Percentiles rank a stretch among this genome's conserved stretches.
Conservation (phyloP, 352 stramenopile genomes). For the Phytophthora tubulina region DNA sequence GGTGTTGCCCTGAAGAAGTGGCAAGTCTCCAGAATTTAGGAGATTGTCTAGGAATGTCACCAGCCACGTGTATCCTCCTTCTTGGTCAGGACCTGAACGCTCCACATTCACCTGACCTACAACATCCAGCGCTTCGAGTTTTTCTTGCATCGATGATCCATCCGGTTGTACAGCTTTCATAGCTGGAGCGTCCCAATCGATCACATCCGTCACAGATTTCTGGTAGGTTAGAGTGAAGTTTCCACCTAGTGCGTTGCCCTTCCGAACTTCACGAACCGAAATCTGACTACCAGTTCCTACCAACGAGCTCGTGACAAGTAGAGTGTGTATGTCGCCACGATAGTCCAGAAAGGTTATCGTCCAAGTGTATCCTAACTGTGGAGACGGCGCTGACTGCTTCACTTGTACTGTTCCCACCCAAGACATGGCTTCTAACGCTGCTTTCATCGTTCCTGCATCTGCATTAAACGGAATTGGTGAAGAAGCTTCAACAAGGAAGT, state of each 20-base stretch:
- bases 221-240: slow-evolving; percentile 67
- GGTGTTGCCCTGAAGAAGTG: slow-evolving; percentile 50
- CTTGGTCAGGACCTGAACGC: slow-evolving; percentile 62
- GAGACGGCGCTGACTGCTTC: slow-evolving; percentile 48
- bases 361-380: slow-evolving; percentile 79
- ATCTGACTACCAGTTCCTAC: slow-evolving; percentile 70
- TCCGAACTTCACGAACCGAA: slow-evolving; percentile 67
- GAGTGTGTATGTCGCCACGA: slow-evolving; percentile 63
- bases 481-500: slow-evolving; percentile 74
- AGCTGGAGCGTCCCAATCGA: slow-evolving; percentile 42
- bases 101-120: slow-evolving; percentile 60
- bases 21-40: slow-evolving; percentile 70
- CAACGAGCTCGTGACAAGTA: slow-evolving; percentile 70
- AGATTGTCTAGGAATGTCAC: slow-evolving; percentile 83
- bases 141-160: slow-evolving; percentile 79
- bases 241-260: slow-evolving; percentile 74
- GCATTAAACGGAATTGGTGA: slow-evolving; percentile 69
- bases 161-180: slow-evolving; percentile 58
- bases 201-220: slow-evolving; percentile 37
- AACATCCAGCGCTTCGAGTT: slow-evolving; percentile 66
- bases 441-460: slow-evolving; percentile 54
- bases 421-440: slow-evolving; percentile 62
- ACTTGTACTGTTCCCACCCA: slow-evolving; percentile 77
- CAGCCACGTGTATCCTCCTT: slow-evolving; percentile 73
- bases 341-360: slow-evolving; percentile 84